Percentiles rank a stretch among this genome's conserved stretches.
Conservation (phyloP, 2,329 filamentous ascomycete species). For the Aureobasidium subglaciale region DNA sequence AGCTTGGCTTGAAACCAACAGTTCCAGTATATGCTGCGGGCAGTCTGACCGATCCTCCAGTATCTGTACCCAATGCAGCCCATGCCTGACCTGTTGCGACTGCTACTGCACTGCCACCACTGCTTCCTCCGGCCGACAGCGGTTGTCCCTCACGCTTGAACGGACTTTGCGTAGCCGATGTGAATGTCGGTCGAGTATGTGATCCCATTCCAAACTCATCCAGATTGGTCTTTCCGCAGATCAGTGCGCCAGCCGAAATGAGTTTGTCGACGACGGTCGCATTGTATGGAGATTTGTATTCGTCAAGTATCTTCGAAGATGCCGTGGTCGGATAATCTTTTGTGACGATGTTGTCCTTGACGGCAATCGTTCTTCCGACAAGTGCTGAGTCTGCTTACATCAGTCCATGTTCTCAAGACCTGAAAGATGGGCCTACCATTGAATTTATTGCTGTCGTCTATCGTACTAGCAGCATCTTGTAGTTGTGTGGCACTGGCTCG, state of each 20-base stretch:
- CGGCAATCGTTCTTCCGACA: conserved; percentile 33
- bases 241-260: conserved; percentile 51
- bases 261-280: conserved; percentile 72
- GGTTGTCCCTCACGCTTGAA: conserved; percentile 27
- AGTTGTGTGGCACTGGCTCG: conserved; percentile 4
- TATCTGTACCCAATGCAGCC: conserved; percentile 83
- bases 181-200: conserved; percentile 61
- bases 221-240: conserved; percentile 81
- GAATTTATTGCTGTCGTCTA: neutral
- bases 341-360: conserved; percentile 49
- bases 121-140: conserved; percentile 77
- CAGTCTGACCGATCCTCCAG: conserved; percentile 78
- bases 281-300: conserved; percentile 68
- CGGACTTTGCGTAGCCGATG: conserved; percentile 56
- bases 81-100: conserved; percentile 59
- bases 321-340: conserved; percentile 60
- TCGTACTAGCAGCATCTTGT: neutral
- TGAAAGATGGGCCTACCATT: neutral
- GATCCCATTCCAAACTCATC: conserved; percentile 97
- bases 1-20: conserved; percentile 85
- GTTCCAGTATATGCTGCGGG: conserved; percentile 81
- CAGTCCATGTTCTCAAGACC: neutral
- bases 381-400: conserved; percentile 17
- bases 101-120: conserved; percentile 84
- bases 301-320: conserved; percentile 63